Percentiles rank a stretch among this genome's conserved stretches.
Conservation (phyloP, 106 monocot species). For the Apostasia ramifera region DNA sequence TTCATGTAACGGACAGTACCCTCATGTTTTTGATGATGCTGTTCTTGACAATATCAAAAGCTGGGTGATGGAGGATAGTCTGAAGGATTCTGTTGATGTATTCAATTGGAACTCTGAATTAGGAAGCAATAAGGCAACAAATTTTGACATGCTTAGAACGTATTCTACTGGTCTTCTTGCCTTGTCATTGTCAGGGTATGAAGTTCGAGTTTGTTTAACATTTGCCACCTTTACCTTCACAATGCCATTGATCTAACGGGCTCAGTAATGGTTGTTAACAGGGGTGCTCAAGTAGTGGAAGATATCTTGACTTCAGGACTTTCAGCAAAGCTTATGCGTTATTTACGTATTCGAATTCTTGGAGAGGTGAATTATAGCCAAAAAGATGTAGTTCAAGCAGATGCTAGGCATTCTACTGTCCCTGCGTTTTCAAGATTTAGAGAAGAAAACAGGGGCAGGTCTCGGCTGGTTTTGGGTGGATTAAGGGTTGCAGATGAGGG, state of each 20-base stretch:
- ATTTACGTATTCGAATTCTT: slow-evolving; percentile 59
- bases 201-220: neutral
- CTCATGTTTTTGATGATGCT: slow-evolving; percentile 80
- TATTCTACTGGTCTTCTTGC: slow-evolving; percentile 94
- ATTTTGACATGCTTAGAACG: slow-evolving; percentile 78
- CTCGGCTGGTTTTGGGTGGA: slow-evolving; percentile 41
- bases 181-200: slow-evolving; percentile 57
- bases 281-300: slow-evolving; percentile 75
- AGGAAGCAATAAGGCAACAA: slow-evolving; percentile 53
- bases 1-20: slow-evolving; percentile 29
- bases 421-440: slow-evolving; percentile 30
- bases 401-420: slow-evolving; percentile 40
- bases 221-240: neutral
- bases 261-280: slow-evolving; percentile 20
- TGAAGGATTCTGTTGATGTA: slow-evolving; percentile 26
- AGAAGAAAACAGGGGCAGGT: slow-evolving; percentile 64
- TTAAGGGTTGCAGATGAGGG: slow-evolving; percentile 38
- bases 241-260: neutral
- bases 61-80: slow-evolving; percentile 71
- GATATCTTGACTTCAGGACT: slow-evolving; percentile 74
- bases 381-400: slow-evolving; percentile 43
- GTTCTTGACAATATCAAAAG: slow-evolving; percentile 82
- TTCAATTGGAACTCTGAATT: slow-evolving; percentile 48
- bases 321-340: slow-evolving; percentile 86
- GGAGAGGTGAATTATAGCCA: slow-evolving; percentile 50